These are phyloP conservation scores for Hygrocybe punicea DNA, from an alignment of 768 basidiomycete species.

Conservation along the genomic window DNA sequence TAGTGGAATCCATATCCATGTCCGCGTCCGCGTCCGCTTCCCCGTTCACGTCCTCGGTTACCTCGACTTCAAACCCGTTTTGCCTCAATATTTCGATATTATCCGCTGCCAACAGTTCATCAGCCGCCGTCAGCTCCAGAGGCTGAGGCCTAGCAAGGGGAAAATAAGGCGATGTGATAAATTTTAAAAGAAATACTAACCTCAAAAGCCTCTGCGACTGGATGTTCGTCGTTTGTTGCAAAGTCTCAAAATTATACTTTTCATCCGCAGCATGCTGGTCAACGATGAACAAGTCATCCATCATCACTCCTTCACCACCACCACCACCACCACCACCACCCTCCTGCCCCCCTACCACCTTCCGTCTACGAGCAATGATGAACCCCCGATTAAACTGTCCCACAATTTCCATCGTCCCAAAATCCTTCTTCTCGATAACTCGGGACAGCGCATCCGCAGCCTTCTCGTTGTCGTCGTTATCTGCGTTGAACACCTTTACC, in stretches of 20 bases:
- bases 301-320: slow-evolving; percentile 16
- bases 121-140: slow-evolving; percentile 83
- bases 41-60: slow-evolving; percentile 46
- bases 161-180: background rate
- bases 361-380: slow-evolving; percentile 72
- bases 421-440: slow-evolving; percentile 85
- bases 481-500: slow-evolving; percentile 35
- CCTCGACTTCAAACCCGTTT: slow-evolving; percentile 86
- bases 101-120: slow-evolving; percentile 84
- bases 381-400: slow-evolving; percentile 98
- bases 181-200: slow-evolving; percentile 45
- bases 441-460: slow-evolving; percentile 71
- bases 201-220: slow-evolving; percentile 79
- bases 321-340: slow-evolving; percentile 13
- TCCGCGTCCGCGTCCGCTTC: slow-evolving; percentile 30
- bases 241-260: slow-evolving; percentile 95
- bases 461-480: slow-evolving; percentile 48
- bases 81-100: slow-evolving; percentile 76
- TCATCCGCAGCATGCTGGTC: slow-evolving; percentile 98
- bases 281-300: slow-evolving; percentile 93
- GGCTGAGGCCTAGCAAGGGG: slow-evolving; percentile 57
- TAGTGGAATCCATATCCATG: slow-evolving; percentile 19
- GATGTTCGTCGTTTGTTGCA: slow-evolving; percentile 88
- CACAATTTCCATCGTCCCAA: slow-evolving; percentile 74
- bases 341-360: slow-evolving; percentile 11